Evolutionary conservation across 352 stramenopile genomes (phyloP).

Genomic region (Globisporangium irregulare): DNA sequence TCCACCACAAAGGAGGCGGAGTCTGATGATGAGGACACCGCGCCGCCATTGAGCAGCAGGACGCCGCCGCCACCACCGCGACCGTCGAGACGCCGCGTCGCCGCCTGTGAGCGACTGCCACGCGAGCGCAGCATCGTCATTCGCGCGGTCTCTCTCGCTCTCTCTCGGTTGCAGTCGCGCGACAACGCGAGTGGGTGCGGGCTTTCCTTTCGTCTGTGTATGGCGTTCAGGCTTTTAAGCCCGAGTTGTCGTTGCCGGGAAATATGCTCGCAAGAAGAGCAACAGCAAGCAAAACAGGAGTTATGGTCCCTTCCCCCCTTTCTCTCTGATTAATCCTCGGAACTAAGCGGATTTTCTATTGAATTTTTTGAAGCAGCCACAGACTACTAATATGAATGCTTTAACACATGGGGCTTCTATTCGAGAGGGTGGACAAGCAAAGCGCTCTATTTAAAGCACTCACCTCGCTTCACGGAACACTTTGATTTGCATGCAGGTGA

Average conservation of each 20-base stretch:
- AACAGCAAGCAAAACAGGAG: background rate
- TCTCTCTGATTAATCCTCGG: conserved; percentile 16
- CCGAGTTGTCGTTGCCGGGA: background rate
- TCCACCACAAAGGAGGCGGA: conserved; percentile 10
- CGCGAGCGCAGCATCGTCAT: conserved; percentile 2
- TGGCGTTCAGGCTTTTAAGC: background rate
- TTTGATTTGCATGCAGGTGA: background rate
- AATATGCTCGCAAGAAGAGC: background rate
- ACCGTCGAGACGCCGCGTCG: background rate
- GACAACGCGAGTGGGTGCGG: background rate
- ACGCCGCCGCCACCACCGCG: background rate
- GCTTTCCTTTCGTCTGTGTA: background rate
- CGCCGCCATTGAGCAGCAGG: background rate
- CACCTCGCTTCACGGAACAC: conserved; percentile 3
- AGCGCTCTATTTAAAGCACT: background rate
- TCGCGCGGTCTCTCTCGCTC: background rate
- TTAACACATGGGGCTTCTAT: conserved; percentile 11
- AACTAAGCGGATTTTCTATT: conserved; percentile 4
- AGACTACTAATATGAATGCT: background rate
- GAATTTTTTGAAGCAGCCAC: background rate
- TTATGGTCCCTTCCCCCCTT: conserved; percentile 8
- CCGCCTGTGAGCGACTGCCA: conserved; percentile 1
- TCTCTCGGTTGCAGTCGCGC: background rate
- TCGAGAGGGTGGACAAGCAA: background rate
- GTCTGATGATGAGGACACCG: background rate